Percentiles rank a stretch among this genome's conserved stretches.
Evolutionary conservation across 495 filamentous ascomycete genomes (phyloP).

Genomic region (Neurospora sp.): DNA sequence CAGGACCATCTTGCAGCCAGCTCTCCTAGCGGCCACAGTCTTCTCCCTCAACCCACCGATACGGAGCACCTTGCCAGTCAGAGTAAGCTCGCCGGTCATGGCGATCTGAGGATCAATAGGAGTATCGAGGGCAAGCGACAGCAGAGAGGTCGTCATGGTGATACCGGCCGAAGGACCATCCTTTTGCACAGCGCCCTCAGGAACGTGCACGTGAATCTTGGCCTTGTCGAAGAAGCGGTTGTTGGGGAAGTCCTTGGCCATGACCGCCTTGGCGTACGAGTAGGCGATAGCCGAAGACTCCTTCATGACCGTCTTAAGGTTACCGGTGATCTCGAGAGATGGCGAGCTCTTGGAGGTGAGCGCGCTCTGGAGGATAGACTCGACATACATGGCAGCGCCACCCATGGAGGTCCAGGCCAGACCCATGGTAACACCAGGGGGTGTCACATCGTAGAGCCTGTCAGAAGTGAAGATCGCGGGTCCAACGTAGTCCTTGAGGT

Average conservation of each 20-base stretch:
- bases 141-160: constrained; percentile 89
- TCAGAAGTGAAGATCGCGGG: constrained; percentile 93
- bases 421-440: constrained; percentile 97
- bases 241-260: constrained; percentile 73
- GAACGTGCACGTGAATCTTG: constrained; percentile 90
- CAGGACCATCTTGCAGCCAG: constrained; percentile 88
- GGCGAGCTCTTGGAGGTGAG: constrained; percentile 62
- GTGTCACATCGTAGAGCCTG: constrained; percentile 86
- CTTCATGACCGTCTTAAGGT: constrained; percentile 95
- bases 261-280: constrained; percentile 82
- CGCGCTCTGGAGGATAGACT: constrained; percentile 83
- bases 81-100: constrained; percentile 97
- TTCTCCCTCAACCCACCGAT: constrained; percentile 97
- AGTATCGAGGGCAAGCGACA: constrained; percentile 72
- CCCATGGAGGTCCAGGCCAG: constrained; percentile 98
- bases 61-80: constrained; percentile 92
- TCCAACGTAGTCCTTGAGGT: constrained; percentile 94
- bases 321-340: constrained; percentile 81
- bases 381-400: constrained; percentile 91
- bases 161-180: constrained; percentile 94
- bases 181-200: constrained; percentile 93
- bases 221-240: constrained; percentile 97
- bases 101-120: constrained; percentile 78
- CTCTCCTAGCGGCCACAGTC: constrained; percentile 91
- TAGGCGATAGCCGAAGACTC: constrained; percentile 92